These are phyloP conservation scores for Brettanomyces bruxellensis DNA, from an alignment of 805 yeast genomes.

Conservation along the genomic window DNA sequence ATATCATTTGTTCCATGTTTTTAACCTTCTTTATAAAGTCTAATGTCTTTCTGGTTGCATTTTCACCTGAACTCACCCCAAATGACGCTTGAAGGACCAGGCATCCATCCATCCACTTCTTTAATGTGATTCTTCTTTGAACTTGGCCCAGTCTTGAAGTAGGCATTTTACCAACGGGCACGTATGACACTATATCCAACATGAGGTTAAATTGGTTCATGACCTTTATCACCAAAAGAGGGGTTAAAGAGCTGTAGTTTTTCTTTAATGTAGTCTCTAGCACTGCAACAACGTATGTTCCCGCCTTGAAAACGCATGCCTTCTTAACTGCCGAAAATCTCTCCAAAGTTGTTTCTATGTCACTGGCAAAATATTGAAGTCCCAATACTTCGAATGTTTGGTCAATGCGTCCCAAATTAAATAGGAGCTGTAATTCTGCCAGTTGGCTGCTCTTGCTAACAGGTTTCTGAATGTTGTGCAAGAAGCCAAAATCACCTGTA, in stretches of 20 bases:
- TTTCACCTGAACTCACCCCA: conserved; percentile 63
- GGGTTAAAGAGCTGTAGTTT: conserved; percentile 65
- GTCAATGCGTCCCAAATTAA: conserved; percentile 73
- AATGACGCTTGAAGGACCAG: conserved; percentile 33
- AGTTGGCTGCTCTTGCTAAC: conserved; percentile 9
- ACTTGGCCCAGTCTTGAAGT: conserved; percentile 64
- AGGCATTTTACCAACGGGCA: conserved; percentile 54
- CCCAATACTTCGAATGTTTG: conserved; percentile 91
- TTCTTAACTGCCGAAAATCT: conserved; percentile 30
- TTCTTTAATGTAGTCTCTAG: conserved; percentile 46
- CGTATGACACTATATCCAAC: conserved; percentile 77
- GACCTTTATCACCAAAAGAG: conserved; percentile 71
- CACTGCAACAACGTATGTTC: conserved; percentile 68
- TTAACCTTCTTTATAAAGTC: conserved; percentile 7
- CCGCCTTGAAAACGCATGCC: conserved; percentile 62
- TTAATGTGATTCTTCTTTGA: conserved; percentile 64
- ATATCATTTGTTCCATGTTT: background rate
- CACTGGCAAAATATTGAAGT: conserved; percentile 80
- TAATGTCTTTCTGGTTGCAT: conserved; percentile 38
- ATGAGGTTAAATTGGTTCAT: conserved; percentile 75
- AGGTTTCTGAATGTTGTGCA: conserved; percentile 56
- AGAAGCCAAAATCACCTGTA: conserved; percentile 92
- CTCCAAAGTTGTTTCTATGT: conserved; percentile 66
- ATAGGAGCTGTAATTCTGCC: conserved; percentile 63
- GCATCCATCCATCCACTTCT: conserved; percentile 42